phyloP scores from a whole-genome alignment of 306 rosid species.

The Sicyos baderoa region DNA sequence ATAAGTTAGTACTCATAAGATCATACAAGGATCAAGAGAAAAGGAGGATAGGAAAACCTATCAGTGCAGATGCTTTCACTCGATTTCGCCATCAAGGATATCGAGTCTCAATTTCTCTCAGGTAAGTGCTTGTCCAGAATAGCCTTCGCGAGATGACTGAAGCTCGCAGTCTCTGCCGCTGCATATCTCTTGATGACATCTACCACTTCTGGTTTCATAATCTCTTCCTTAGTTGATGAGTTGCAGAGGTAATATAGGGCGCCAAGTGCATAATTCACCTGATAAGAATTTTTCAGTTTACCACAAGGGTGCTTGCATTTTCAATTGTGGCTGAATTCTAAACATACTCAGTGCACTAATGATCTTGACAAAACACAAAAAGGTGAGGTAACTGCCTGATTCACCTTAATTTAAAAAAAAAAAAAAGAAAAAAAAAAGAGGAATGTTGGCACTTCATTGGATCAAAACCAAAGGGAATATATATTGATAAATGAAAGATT shows the following conservation, averaged over 20 bases:
- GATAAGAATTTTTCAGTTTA: not conserved
- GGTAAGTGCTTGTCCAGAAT: slow-evolving; percentile 59
- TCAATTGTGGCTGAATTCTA: not conserved
- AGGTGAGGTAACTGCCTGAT: not conserved
- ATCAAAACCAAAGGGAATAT: not conserved
- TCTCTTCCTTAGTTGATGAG: slow-evolving; percentile 46
- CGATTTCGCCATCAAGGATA: not conserved
- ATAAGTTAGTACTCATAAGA: not conserved
- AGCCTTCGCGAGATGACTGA: slow-evolving; percentile 77
- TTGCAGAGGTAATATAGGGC: slow-evolving; percentile 65
- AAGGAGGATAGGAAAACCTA: not conserved
- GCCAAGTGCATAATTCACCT: slow-evolving; percentile 82
- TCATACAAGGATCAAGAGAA: not conserved
- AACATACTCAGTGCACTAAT: not conserved
- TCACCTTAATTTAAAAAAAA: not conserved
- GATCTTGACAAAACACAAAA: not conserved
- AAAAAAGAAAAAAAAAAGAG: not conserved
- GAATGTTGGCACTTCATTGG: not conserved
- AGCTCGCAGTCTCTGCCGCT: slow-evolving; percentile 56
- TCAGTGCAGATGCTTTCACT: not conserved
- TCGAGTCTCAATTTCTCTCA: slow-evolving; percentile 18
- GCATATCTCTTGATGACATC: slow-evolving; percentile 75
- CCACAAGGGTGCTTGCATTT: not conserved
- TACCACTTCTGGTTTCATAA: slow-evolving; percentile 77
- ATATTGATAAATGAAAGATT: too few relatives aligned